Conservation (phyloP, 2,329 filamentous ascomycete species). For the Phialemonium atrogriseum region DNA sequence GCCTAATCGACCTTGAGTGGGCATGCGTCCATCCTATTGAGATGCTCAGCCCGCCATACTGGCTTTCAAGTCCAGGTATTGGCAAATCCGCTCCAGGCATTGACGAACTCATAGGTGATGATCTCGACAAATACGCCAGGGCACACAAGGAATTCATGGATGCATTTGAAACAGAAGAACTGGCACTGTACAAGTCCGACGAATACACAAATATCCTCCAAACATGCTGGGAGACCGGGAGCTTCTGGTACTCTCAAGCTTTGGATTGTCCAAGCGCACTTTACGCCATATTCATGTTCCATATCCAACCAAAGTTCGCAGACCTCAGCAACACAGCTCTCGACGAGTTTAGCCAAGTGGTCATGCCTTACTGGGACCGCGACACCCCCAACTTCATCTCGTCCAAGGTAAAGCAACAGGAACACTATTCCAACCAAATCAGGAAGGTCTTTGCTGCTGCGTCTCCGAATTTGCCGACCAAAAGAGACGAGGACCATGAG, state of each 20-base stretch:
- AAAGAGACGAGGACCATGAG: too few species aligned
- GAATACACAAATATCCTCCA: neutral
- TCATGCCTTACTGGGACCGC: constrained; percentile 1
- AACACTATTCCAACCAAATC: constrained; percentile 2
- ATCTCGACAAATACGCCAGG: constrained; percentile 4
- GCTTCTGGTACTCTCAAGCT: constrained; percentile 3
- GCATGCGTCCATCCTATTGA: constrained; percentile 21
- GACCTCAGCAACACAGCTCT: neutral
- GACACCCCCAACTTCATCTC: neutral
- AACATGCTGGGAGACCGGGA: neutral
- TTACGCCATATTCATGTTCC: constrained; percentile 1
- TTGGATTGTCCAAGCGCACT: neutral
- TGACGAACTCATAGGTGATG: constrained; percentile 9
- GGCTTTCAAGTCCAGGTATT: constrained; percentile 17
- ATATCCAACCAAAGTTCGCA: constrained; percentile 4
- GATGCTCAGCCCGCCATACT: constrained; percentile 22
- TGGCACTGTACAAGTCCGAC: neutral
- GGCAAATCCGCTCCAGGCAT: constrained; percentile 9
- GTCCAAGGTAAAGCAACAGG: neutral
- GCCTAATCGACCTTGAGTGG: constrained; percentile 26
- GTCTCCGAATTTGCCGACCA: too few species aligned
- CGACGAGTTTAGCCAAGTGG: neutral
- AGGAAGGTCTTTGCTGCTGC: neutral
- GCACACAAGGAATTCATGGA: constrained; percentile 5
- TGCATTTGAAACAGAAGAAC: constrained; percentile 5